Conservation (phyloP, 1,284 basidiomycete genomes). For the Microbotryum silenes-acaulis region DNA sequence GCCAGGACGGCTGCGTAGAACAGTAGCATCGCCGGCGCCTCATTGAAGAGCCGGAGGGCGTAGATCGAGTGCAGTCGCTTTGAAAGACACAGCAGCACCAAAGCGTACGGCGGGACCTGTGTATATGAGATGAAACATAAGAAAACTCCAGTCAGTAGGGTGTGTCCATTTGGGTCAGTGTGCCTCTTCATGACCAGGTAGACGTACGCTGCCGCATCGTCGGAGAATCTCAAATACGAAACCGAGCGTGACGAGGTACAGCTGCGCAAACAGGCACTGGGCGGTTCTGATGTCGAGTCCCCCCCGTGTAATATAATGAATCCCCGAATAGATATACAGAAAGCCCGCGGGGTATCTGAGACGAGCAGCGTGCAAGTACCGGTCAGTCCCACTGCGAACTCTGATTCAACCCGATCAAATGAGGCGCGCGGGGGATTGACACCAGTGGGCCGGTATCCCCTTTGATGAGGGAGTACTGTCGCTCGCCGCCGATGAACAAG, state of each 20-base stretch:
- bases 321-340: constrained; percentile 69
- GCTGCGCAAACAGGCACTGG: constrained; percentile 65
- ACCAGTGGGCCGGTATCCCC: constrained; percentile 92
- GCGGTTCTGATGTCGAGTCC: constrained; percentile 59
- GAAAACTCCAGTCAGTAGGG: background rate
- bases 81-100: constrained; percentile 71
- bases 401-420: background rate
- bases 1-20: constrained; percentile 43
- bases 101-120: constrained; percentile 64
- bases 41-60: constrained; percentile 87
- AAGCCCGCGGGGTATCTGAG: constrained; percentile 89
- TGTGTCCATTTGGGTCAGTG: no score
- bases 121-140: no score
- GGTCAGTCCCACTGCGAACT: no score
- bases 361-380: no score
- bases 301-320: constrained; percentile 58
- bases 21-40: constrained; percentile 70
- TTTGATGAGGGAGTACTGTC: constrained; percentile 72
- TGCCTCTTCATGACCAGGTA: background rate
- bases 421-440: constrained; percentile 48
- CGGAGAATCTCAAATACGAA: constrained; percentile 63
- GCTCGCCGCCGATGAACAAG: constrained; percentile 70
- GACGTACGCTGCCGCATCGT: constrained; percentile 27
- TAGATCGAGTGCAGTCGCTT: constrained; percentile 93
- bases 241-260: constrained; percentile 62